phyloP scores from a whole-genome alignment of 2,329 filamentous ascomycete species.

The Orbilia brochopaga region DNA sequence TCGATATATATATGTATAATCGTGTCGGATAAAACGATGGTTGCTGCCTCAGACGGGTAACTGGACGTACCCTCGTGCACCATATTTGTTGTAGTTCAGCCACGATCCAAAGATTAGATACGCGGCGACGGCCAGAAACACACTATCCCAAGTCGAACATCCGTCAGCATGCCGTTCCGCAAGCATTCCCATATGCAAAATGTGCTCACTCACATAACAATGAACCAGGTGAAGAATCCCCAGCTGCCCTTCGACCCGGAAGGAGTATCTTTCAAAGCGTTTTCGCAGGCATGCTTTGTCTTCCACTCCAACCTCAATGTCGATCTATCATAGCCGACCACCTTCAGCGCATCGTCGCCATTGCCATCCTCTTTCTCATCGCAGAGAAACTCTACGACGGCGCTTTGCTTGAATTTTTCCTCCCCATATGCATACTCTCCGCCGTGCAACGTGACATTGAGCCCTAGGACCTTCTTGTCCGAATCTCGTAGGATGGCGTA shows the following conservation, averaged over 20 bases:
- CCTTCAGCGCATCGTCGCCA: constrained; percentile 66
- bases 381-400: constrained; percentile 85
- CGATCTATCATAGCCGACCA: constrained; percentile 73
- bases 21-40: constrained; percentile 27
- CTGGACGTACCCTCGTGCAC: constrained; percentile 68
- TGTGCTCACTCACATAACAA: constrained; percentile 75
- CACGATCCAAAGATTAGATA: constrained; percentile 98
- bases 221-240: constrained; percentile 98
- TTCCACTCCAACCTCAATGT: constrained; percentile 80
- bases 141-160: constrained; percentile 61
- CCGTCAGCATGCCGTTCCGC: constrained; percentile 1
- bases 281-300: constrained; percentile 85
- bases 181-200: neutral
- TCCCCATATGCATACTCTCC: constrained; percentile 64
- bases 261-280: constrained; percentile 57
- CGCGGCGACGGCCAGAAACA: constrained; percentile 81
- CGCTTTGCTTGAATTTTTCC: constrained; percentile 68
- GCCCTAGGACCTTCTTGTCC: constrained; percentile 66
- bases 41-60: constrained; percentile 46
- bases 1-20: constrained; percentile 31
- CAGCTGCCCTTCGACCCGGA: constrained; percentile 66
- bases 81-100: constrained; percentile 98
- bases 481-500: constrained; percentile 60
- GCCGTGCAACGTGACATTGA: constrained; percentile 64
- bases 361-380: constrained; percentile 67